Percentiles rank a stretch among this genome's conserved stretches.
These are phyloP conservation scores for Begonia loranthoides DNA, from an alignment of 306 rosid species.

Conservation along the genomic window DNA sequence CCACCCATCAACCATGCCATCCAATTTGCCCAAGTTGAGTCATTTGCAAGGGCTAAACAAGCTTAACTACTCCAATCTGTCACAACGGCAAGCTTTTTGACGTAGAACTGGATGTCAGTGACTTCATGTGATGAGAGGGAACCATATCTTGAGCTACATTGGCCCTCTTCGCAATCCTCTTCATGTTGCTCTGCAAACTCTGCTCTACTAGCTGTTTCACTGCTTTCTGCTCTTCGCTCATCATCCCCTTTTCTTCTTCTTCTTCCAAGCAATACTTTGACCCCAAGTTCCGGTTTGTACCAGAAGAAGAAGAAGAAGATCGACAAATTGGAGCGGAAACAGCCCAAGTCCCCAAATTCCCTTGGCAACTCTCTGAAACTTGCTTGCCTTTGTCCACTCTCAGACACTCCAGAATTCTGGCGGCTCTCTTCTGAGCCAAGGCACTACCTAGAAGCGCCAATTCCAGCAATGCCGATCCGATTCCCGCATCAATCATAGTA, in stretches of 20 bases:
- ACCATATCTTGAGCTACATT: conserved; percentile 81
- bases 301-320: conserved; percentile 46
- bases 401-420: conserved; percentile 73
- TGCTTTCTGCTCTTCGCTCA: conserved; percentile 94
- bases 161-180: conserved; percentile 86
- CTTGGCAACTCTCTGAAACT: conserved; percentile 45
- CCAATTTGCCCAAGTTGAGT: too few species aligned
- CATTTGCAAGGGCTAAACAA: too few species aligned
- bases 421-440: conserved; percentile 93
- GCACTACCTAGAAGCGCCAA: conserved; percentile 75
- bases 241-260: conserved; percentile 38
- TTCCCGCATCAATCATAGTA: conserved; percentile 80
- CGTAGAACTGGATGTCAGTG: conserved; percentile 72
- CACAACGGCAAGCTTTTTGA: conserved; percentile 93
- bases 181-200: conserved; percentile 91
- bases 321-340: conserved; percentile 84
- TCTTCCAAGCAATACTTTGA: conserved; percentile 30
- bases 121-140: conserved; percentile 54
- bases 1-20: too few species aligned
- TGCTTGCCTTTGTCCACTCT: conserved; percentile 84
- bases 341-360: conserved; percentile 32
- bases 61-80: too few species aligned
- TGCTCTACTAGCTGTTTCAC: conserved; percentile 90
- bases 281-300: conserved; percentile 23
- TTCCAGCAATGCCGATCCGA: conserved; percentile 71